phyloP scores from a whole-genome alignment of 164 flowering plant genomes.

The Stephania yunnanensis region DNA sequence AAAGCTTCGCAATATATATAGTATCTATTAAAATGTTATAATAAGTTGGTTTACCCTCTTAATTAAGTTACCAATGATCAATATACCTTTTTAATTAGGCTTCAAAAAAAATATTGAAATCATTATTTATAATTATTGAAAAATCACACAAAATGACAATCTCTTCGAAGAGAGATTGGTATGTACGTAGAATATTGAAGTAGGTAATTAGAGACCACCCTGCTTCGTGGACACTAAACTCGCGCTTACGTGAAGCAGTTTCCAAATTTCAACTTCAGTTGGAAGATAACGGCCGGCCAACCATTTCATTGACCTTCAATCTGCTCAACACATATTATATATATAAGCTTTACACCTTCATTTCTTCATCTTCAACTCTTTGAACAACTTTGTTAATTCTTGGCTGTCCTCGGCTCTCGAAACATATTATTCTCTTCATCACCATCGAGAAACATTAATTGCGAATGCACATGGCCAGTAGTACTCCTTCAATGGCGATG shows the following conservation, averaged over 20 bases:
- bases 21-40: too few species aligned
- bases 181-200: background rate
- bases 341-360: background rate
- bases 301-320: slow-evolving; percentile 11
- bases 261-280: background rate
- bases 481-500: slow-evolving; percentile 9
- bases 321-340: slow-evolving; percentile 7
- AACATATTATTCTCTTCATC: slow-evolving; percentile 9
- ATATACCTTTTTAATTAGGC: too few species aligned
- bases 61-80: too few species aligned
- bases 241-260: slow-evolving; percentile 10
- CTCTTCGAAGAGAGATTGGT: too few species aligned
- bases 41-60: too few species aligned
- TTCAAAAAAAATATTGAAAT: too few species aligned
- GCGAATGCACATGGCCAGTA: slow-evolving; percentile 17
- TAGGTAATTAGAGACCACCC: slow-evolving; percentile 4
- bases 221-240: background rate
- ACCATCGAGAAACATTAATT: slow-evolving; percentile 10
- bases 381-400: too few species aligned
- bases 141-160: background rate
- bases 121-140: background rate
- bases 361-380: background rate
- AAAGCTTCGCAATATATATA: too few species aligned
- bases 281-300: slow-evolving; percentile 16
- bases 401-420: background rate